Percentiles rank a stretch among this genome's conserved stretches.
phyloP scores from a whole-genome alignment of 129 eudicot species.

The Solidago caesia region DNA sequence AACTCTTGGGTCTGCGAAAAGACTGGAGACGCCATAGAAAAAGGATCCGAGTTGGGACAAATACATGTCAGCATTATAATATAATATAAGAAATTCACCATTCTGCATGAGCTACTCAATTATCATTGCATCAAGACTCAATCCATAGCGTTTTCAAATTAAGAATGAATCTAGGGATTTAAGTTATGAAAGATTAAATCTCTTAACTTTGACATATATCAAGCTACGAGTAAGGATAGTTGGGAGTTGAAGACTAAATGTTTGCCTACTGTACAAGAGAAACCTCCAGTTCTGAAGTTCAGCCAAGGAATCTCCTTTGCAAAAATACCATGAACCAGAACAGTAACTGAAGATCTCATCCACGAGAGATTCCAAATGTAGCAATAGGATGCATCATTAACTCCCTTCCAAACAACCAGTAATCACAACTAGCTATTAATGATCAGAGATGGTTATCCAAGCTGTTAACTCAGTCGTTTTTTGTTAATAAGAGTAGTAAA shows the following conservation, averaged over 20 bases:
- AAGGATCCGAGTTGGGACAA: conserved; percentile 47
- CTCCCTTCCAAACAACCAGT: conserved; percentile 45
- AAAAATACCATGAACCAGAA: conserved; percentile 51
- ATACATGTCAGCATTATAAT: conserved; percentile 59
- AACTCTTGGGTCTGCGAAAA: conserved; percentile 63
- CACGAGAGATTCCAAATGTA: conserved; percentile 43
- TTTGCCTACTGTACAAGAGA: conserved; percentile 50
- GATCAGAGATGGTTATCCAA: conserved; percentile 39
- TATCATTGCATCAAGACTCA: conserved; percentile 16
- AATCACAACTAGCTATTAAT: conserved; percentile 31
- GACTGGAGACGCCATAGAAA: conserved; percentile 74
- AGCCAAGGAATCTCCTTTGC: conserved; percentile 54
- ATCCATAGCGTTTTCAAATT: not conserved
- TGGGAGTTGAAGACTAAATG: conserved; percentile 40
- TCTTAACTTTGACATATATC: conserved; percentile 40
- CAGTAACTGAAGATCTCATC: conserved; percentile 45
- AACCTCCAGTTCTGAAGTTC: conserved; percentile 68
- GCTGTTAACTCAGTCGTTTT: conserved; percentile 32
- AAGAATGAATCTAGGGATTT: conserved; percentile 6
- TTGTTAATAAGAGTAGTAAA: conserved; percentile 33
- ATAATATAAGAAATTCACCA: conserved; percentile 42
- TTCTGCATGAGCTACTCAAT: conserved; percentile 47
- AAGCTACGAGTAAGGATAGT: conserved; percentile 38
- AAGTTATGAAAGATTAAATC: conserved; percentile 29
- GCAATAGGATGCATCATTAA: conserved; percentile 54